phyloP scores from a whole-genome alignment of 2,329 filamentous ascomycete genomes.

The Cercospora canescens region DNA sequence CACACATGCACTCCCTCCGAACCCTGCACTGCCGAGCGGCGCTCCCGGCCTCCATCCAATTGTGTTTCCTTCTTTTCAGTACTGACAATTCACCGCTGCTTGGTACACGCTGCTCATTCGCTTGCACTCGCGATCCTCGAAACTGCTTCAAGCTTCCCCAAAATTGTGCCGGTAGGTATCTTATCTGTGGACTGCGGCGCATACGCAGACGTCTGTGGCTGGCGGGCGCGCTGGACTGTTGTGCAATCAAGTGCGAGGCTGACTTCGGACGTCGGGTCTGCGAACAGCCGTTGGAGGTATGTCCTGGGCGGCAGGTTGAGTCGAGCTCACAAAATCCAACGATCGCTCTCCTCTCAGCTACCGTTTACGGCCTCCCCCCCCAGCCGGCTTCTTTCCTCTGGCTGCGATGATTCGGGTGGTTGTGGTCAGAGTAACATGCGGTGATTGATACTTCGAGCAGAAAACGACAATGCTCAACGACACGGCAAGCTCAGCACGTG shows the following conservation, averaged over 20 bases:
- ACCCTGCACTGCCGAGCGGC: neutral
- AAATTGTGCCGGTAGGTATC: neutral
- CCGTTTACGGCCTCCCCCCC: neutral
- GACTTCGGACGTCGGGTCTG: conserved; percentile 8
- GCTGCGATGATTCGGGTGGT: neutral
- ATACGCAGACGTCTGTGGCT: neutral
- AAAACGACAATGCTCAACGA: neutral
- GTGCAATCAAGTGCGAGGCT: neutral
- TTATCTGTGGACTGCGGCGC: neutral
- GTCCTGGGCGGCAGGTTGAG: neutral
- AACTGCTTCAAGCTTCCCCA: neutral
- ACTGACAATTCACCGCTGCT: neutral
- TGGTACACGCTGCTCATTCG: neutral
- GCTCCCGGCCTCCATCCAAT: neutral
- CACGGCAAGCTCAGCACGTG: conserved; percentile 7
- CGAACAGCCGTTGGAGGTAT: neutral
- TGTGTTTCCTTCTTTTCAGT: neutral
- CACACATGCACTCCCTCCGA: neutral
- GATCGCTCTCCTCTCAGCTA: neutral
- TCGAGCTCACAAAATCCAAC: neutral
- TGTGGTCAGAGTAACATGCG: neutral
- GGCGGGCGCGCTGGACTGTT: neutral
- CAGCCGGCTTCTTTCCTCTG: neutral
- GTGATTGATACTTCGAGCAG: neutral
- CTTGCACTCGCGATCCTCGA: neutral